Evolutionary conservation across 306 rosid genomes (phyloP), one percentile per base, ranked within the genome.

Genomic region (Alnus rubra): DNA sequence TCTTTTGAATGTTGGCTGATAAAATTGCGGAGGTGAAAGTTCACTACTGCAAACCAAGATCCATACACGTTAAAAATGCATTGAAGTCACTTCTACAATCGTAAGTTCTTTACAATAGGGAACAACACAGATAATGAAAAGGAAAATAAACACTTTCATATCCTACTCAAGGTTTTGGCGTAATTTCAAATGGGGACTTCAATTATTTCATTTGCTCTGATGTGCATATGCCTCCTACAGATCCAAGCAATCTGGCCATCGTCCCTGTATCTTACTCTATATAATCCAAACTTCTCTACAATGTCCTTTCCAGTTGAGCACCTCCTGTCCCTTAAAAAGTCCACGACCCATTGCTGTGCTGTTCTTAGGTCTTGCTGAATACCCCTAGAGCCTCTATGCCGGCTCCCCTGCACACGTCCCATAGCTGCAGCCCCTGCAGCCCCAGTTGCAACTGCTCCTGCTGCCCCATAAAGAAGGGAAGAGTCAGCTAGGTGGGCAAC

Each of bases 341-440:
- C 99, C 78, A 90, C 83, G 52, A 96, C 88, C 97, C 99, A 95
- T 83, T 93, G 98, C 55, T 93, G 98, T 67, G 98, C 97, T 51
- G 90, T 84, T 86, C 82, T 89, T n/a, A 69, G 79, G 71, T 91
- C 96, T 84, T 91, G 96, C 67, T 87, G 94, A 55, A 90, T 89
- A 74, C 88, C 91, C 79, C 97, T 83, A 3, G 94, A 90, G 71
- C 85, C 80, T 76, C 89, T 82, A 71, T 69, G 79, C 73, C 86
- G n/a, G 14, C 42, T 56, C 19, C 84, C 82, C 31, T 74, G 64
- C 14, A 70, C 54, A 71, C 78, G 84, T 30, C 90, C 89, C 49
- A 90, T 67, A 1, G 96, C 91, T 0, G 91, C 96, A 7, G 88
- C 97, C 52, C 94, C 99, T 1, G 75, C 80, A 14, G 70, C 87